Evolutionary conservation across 2,329 filamentous ascomycete genomes (phyloP), one percentile per base, ranked within the genome.

Genomic region (Aspergillus unguis): DNA sequence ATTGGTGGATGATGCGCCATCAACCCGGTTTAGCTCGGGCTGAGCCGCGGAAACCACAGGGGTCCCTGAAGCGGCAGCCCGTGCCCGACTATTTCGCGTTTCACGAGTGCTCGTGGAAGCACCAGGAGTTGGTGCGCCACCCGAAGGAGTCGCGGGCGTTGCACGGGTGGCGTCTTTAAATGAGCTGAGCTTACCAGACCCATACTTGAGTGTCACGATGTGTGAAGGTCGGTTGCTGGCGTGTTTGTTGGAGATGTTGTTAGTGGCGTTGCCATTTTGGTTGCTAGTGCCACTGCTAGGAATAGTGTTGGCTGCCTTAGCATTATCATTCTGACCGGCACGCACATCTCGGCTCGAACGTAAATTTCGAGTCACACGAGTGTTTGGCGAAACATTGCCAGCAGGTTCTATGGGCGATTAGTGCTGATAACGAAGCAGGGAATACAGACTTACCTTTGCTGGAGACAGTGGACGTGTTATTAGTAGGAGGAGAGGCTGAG

Each of bases 331-430:
- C 10, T 58, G 58, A 56, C 54, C 40, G 23, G 57, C 55, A 50
- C 60, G 60, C 48, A 55, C 54, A 56, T 62, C 60, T 48, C 58
- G 58, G 48, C 58, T 62, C 40, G 60, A 60, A 48, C 60, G 60
- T 45, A 58, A 51, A 52, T 58, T 61, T 50, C 60, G 58, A 48
- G 60, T 62, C 49, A 62, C 57, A 38, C 60, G 60, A 44, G 60
- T 47, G 50, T 54, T 53, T 33, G 57, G 43, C 35, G 50, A 52
- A 45, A 56, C 58, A 41, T 54, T 58, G 40, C 32, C 29, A 37
- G 47, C 41, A 48, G 54, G 38, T 46, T 63, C 61, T 65, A 54
- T 42, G 47, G 29, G 27, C 33, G 25, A 42, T 45, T 59, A 62
- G 58, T 48, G 11, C 27, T 29, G 37, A 35, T 45, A 17, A 17